Evolutionary conservation across 2,329 filamentous ascomycete species (phyloP).

Genomic region (Xylariaceae sp.): DNA sequence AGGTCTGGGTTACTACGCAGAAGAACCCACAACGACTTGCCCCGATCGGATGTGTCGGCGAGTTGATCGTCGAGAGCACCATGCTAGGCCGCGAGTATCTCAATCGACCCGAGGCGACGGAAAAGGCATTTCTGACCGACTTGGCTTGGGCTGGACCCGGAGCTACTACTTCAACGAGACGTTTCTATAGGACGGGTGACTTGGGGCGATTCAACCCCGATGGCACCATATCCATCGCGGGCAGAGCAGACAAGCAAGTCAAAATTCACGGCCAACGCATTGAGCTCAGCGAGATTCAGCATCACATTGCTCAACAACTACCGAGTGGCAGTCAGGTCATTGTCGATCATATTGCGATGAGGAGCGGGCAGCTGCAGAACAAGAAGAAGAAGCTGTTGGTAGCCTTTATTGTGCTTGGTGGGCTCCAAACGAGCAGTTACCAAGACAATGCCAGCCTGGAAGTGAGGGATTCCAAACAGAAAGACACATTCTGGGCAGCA

Average conservation of each 20-base stretch:
- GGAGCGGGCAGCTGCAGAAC: too few species aligned
- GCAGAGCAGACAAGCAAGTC: conserved; percentile 10
- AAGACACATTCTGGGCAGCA: too few species aligned
- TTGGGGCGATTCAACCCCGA: conserved; percentile 23
- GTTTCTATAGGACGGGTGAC: conserved; percentile 32
- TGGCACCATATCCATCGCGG: conserved; percentile 19
- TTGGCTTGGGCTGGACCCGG: too few species aligned
- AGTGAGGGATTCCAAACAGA: too few species aligned
- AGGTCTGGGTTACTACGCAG: conserved; percentile 36
- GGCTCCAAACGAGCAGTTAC: too few species aligned
- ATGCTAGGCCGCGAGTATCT: conserved; percentile 44
- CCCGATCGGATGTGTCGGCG: conserved; percentile 20
- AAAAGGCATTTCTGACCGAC: conserved; percentile 34
- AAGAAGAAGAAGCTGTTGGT: too few species aligned
- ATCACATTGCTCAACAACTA: conserved; percentile 4
- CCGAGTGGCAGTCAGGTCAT: conserved; percentile 1
- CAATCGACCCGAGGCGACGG: conserved; percentile 32
- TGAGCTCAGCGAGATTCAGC: conserved; percentile 17
- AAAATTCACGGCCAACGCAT: conserved; percentile 18
- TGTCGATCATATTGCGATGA: conserved; percentile 3
- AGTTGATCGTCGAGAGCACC: conserved; percentile 12
- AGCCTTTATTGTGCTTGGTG: too few species aligned
- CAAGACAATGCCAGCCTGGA: too few species aligned
- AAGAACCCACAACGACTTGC: conserved; percentile 14
- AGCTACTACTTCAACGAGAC: conserved; percentile 24